Evolutionary conservation across 495 filamentous ascomycete genomes (phyloP).

Genomic region (Hypoxylon lienhwacheense): DNA sequence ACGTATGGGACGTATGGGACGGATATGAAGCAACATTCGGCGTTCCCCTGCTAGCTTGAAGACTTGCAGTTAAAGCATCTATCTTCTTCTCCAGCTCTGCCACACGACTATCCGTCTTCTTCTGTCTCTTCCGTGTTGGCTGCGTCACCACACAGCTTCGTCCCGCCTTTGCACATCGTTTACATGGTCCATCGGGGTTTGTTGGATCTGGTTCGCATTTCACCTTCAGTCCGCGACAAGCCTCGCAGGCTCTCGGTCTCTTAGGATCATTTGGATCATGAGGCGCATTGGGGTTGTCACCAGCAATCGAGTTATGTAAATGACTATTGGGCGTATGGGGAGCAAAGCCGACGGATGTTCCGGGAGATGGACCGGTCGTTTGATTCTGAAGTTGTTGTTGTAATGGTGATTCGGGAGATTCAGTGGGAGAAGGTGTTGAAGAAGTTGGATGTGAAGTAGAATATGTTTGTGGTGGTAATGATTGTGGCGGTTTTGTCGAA

Average conservation of each 20-base stretch:
- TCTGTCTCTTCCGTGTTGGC: constrained; percentile 83
- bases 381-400: constrained; percentile 23
- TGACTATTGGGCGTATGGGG: constrained; percentile 28
- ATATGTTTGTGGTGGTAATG: background rate
- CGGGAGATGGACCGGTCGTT: constrained; percentile 20
- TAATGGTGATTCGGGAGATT: constrained; percentile 20
- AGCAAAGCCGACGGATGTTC: constrained; percentile 17
- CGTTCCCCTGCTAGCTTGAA: constrained; percentile 61
- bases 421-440: constrained; percentile 7
- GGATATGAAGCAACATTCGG: constrained; percentile 7
- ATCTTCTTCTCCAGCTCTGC: constrained; percentile 95
- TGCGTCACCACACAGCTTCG: constrained; percentile 79
- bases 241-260: constrained; percentile 87
- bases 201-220: constrained; percentile 76
- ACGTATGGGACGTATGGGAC: too few relatives aligned
- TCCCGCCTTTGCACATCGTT: constrained; percentile 81
- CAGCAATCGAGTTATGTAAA: background rate
- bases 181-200: constrained; percentile 69
- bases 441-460: background rate
- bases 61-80: constrained; percentile 77
- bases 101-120: constrained; percentile 90
- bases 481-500: constrained; percentile 7
- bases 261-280: constrained; percentile 61
- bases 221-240: constrained; percentile 87
- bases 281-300: constrained; percentile 24